Evolutionary conservation across 495 filamentous ascomycete genomes (phyloP), one percentile per base, ranked within the genome.

Genomic region (Evernia prunastri): DNA sequence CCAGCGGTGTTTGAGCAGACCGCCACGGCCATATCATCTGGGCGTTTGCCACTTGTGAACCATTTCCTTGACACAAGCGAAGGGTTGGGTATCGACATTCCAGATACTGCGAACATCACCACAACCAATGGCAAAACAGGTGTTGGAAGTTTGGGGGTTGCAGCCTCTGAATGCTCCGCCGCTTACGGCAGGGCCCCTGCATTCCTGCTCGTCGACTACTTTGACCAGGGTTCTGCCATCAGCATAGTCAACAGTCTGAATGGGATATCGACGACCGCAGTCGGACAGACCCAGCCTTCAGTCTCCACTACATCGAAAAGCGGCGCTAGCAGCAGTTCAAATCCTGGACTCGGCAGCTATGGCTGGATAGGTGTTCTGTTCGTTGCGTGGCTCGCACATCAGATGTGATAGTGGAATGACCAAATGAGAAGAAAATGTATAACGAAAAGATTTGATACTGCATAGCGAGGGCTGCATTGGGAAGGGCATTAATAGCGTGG

Each of bases 141-240:
- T 13, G 77, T 70, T 1, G 87, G 87, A 2, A 85, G 86, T 58
- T 75, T 91, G 27, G 87, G 87, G 29, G 72, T 76, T 42, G 80
- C 88, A 7, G 82, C 81, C 25, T 71, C 78, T 31, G 75, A 71
- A 33, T 91, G 89, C 68, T 72, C 78, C 60, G 70, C 65, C 2
- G 70, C 79, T 37, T 91, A 82, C 77, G 80, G 81, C 17, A 71
- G 71, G 37, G 82, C 81, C 65, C 88, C 88, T 6, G 79, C 78
- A 0, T 90, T 89, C 64, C 80, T 90, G 56, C 77, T 92, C 27
- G 87, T 91, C 7, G 89, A 92, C 71, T 91, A 89, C 73, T 89
- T 83, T 66, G 82, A 88, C 63, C 74, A 83, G 54, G 89, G 87
- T 0, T 78, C 84, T 0, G 75, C 84, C 20, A 81, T 91, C 56